Evolutionary conservation across 768 basidiomycete genomes (phyloP).

Genomic region (Mycena venus): DNA sequence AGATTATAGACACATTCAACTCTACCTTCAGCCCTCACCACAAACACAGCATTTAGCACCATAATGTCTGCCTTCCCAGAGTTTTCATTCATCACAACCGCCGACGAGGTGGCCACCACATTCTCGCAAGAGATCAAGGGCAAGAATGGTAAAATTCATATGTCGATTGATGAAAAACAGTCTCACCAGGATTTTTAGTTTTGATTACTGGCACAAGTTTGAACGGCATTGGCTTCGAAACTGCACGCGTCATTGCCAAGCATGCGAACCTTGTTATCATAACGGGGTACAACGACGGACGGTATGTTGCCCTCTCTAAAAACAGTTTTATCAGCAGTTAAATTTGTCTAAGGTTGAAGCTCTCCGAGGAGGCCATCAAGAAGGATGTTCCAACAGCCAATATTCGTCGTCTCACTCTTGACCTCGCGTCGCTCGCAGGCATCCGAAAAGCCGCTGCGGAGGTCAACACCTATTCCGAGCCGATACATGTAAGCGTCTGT

Average conservation of each 20-base stretch:
- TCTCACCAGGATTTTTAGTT: background rate
- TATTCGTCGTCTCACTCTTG: slow-evolving; percentile 11
- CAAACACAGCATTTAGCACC: no score
- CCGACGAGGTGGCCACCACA: slow-evolving; percentile 6
- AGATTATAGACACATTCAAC: no score
- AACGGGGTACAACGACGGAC: slow-evolving; percentile 4
- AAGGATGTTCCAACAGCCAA: background rate
- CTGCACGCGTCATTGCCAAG: slow-evolving; percentile 1
- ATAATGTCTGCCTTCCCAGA: no score
- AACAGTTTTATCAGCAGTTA: background rate
- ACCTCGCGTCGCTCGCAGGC: slow-evolving; percentile 5
- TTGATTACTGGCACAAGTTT: slow-evolving; percentile 21
- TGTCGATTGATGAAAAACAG: no score
- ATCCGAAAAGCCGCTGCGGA: slow-evolving; percentile 21
- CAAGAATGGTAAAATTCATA: background rate
- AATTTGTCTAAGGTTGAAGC: background rate
- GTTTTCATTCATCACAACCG: background rate
- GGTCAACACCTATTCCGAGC: slow-evolving; percentile 18
- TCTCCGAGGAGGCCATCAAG: slow-evolving; percentile 6
- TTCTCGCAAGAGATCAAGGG: slow-evolving; percentile 8
- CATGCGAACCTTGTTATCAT: slow-evolving; percentile 14
- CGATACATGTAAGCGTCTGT: background rate
- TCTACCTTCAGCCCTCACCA: no score
- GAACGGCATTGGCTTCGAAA: no score
- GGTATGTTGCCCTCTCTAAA: background rate